Conservation (phyloP, 1,284 basidiomycete species). For the Microbotryum saponariae region DNA sequence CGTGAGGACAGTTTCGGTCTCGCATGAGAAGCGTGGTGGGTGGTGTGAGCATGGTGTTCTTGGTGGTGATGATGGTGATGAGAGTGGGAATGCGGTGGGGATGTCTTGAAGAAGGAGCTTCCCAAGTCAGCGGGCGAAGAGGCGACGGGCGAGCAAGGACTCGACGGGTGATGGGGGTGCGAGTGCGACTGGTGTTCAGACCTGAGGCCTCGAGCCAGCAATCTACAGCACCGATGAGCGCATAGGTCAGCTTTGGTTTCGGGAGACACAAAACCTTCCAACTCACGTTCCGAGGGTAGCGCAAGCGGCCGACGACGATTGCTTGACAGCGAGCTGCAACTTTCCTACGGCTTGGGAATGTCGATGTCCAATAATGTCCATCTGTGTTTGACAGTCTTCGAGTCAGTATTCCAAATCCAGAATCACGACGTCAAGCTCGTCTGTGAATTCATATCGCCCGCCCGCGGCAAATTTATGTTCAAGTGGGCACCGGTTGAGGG, state of each 20-base stretch:
- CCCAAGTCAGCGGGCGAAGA: neutral
- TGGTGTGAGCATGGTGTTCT: neutral
- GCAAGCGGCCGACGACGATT: constrained; percentile 26
- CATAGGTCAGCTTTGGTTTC: no score
- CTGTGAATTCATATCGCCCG: neutral
- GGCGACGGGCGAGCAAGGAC: neutral
- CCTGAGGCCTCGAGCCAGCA: neutral
- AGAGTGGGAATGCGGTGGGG: neutral
- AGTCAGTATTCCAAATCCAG: neutral
- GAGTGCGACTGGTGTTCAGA: neutral
- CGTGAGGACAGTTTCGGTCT: neutral
- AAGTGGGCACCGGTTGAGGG: neutral
- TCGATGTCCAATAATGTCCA: constrained; percentile 29
- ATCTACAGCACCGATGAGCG: neutral
- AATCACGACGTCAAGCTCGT: no score
- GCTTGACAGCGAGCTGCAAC: constrained; percentile 20
- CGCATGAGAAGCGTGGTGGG: neutral
- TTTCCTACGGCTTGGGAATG: constrained; percentile 12
- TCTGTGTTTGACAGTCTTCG: constrained; percentile 11
- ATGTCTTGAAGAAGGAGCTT: constrained; percentile 8
- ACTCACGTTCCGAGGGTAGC: constrained; percentile 30
- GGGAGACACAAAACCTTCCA: no score
- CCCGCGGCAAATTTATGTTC: neutral
- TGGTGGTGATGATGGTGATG: neutral
- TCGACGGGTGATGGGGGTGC: neutral